A percentile compares a stretch with the other conserved stretches of the same genome.
Evolutionary conservation across 169 alveolate genomes (phyloP).

Genomic region (Eimeria acervulina): DNA sequence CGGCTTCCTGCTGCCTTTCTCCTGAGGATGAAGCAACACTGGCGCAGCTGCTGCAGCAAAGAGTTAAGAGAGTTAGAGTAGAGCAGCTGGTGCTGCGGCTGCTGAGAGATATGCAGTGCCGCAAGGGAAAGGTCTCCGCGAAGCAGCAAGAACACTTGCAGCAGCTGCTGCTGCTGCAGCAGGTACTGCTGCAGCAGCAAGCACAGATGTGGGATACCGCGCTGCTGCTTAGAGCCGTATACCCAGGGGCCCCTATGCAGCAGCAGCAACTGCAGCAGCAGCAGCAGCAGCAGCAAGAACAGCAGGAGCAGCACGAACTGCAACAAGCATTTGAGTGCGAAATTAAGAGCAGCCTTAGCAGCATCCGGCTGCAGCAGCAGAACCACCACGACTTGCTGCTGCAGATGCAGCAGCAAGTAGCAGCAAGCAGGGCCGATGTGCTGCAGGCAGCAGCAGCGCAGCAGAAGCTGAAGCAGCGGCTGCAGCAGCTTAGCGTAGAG

Average conservation of each 20-base stretch:
- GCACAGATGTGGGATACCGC: slow-evolving; percentile 44
- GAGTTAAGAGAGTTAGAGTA: background rate
- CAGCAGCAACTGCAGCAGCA: slow-evolving; percentile 43
- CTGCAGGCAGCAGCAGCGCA: slow-evolving; percentile 53
- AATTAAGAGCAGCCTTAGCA: background rate
- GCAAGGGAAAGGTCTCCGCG: background rate
- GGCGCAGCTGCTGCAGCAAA: background rate
- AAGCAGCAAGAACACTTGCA: slow-evolving; percentile 27
- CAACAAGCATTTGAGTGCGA: slow-evolving; percentile 25
- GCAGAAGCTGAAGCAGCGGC: slow-evolving; percentile 44
- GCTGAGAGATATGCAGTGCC: background rate
- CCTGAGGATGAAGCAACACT: slow-evolving; percentile 5
- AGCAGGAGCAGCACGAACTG: slow-evolving; percentile 6
- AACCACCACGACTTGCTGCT: slow-evolving; percentile 10
- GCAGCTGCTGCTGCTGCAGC: slow-evolving; percentile 61
- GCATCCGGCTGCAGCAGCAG: slow-evolving; percentile 26
- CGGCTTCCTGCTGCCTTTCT: background rate
- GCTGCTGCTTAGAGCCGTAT: background rate
- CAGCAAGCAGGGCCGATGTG: slow-evolving; percentile 21
- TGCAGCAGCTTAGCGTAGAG: slow-evolving; percentile 24
- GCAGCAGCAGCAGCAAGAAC: slow-evolving; percentile 9
- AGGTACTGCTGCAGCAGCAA: slow-evolving; percentile 41
- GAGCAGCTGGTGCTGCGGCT: slow-evolving; percentile 35
- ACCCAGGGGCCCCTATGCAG: background rate
- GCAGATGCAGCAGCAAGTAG: slow-evolving; percentile 63